A percentile compares a stretch with the other conserved stretches of the same genome.
These are phyloP conservation scores for Malassezia japonica DNA, from an alignment of 1,284 basidiomycete species.

Conservation along the genomic window DNA sequence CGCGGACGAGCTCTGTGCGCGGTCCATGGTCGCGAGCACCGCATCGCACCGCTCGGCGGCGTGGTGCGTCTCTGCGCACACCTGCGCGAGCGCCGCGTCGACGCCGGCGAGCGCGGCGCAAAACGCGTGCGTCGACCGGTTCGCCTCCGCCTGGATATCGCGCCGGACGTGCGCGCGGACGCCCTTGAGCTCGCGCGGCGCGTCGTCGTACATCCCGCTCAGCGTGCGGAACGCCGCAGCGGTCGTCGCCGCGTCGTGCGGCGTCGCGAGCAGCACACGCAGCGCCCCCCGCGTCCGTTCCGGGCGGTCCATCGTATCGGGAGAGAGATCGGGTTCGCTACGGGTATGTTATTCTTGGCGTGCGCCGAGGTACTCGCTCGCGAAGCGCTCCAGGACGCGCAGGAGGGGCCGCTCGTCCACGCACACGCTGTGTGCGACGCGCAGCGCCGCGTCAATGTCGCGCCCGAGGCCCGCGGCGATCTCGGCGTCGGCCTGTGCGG, in stretches of 20 bases:
- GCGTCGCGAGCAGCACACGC: background rate
- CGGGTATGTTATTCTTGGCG: background rate
- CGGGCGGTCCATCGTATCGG: no score
- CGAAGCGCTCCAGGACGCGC: constrained; percentile 2
- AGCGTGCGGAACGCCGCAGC: background rate
- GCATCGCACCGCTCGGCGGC: background rate
- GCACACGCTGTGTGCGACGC: constrained; percentile 2
- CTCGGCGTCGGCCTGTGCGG: constrained; percentile 9
- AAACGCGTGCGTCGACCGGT: constrained; percentile 2
- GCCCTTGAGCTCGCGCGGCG: background rate
- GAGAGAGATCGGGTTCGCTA: no score
- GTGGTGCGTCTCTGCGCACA: background rate
- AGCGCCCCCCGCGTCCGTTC: background rate
- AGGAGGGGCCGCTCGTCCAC: background rate
- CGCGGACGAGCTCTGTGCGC: background rate
- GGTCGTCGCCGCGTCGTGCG: background rate
- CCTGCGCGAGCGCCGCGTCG: background rate
- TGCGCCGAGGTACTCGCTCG: background rate
- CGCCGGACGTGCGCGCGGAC: background rate
- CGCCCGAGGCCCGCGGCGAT: constrained; percentile 15
- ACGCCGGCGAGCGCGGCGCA: background rate
- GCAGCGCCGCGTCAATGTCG: constrained; percentile 14
- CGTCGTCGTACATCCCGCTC: background rate
- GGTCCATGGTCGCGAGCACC: background rate
- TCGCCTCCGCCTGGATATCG: background rate